Evolutionary conservation across 352 stramenopile species (phyloP).

Genomic region (Phytophthora sp.): DNA sequence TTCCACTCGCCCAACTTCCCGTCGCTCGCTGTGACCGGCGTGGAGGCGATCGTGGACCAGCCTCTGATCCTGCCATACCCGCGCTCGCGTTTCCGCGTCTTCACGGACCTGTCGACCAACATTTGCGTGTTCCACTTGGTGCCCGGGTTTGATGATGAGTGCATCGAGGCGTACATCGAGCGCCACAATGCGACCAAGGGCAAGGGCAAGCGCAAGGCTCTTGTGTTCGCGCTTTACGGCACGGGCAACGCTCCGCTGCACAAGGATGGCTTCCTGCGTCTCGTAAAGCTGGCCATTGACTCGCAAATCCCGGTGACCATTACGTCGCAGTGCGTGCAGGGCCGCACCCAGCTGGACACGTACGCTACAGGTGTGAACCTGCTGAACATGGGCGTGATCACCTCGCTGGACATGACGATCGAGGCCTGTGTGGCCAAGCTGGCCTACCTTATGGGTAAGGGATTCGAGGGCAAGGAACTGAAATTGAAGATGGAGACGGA

Average conservation of each 20-base stretch:
- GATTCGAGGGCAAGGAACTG: constrained; percentile 60
- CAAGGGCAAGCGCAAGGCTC: constrained; percentile 45
- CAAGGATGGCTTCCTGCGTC: constrained; percentile 88
- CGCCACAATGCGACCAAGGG: constrained; percentile 54
- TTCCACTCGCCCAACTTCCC: constrained; percentile 98
- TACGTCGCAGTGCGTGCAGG: constrained; percentile 95
- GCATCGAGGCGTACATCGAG: constrained; percentile 83
- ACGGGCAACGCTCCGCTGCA: constrained; percentile 94
- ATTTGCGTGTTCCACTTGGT: constrained; percentile 93
- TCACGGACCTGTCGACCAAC: constrained; percentile 92
- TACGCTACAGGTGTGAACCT: constrained; percentile 94
- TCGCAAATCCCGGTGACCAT: constrained; percentile 92
- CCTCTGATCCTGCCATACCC: constrained; percentile 91
- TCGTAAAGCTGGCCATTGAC: constrained; percentile 83
- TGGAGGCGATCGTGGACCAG: constrained; percentile 93
- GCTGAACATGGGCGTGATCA: constrained; percentile 93
- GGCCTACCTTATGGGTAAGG: constrained; percentile 94
- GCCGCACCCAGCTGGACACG: constrained; percentile 91
- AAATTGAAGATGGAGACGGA: constrained; percentile 88
- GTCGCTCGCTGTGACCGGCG: constrained; percentile 92
- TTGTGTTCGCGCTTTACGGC: constrained; percentile 96
- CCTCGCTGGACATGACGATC: constrained; percentile 96
- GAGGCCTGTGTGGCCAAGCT: constrained; percentile 95
- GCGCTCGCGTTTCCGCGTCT: constrained; percentile 86
- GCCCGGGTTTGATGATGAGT: constrained; percentile 87